Evolutionary conservation across 352 stramenopile species (phyloP).

Genomic region (Peronospora farinosa): DNA sequence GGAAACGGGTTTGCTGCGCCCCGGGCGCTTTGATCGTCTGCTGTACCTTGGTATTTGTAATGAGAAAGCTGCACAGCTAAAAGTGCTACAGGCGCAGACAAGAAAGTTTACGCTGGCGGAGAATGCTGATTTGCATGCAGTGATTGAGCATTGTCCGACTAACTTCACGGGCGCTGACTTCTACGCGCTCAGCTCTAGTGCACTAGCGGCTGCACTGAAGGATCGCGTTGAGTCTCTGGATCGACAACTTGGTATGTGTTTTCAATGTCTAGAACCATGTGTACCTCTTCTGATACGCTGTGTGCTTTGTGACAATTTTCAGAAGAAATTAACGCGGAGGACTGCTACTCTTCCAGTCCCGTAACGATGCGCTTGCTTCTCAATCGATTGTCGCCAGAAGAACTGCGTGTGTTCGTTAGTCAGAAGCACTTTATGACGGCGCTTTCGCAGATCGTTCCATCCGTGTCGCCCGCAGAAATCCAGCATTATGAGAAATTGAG

Average conservation of each 20-base stretch:
- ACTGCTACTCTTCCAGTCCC: constrained; percentile 75
- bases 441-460: constrained; percentile 64
- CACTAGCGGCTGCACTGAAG: constrained; percentile 70
- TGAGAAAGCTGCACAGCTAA: constrained; percentile 61
- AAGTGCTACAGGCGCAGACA: constrained; percentile 79
- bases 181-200: constrained; percentile 76
- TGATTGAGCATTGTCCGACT: constrained; percentile 54
- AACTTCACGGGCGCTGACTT: constrained; percentile 84
- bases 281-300: constrained; percentile 9
- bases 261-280: constrained; percentile 2
- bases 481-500: constrained; percentile 84
- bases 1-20: constrained; percentile 91
- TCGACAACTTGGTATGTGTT: constrained; percentile 46
- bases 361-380: constrained; percentile 65
- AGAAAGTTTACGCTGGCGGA: constrained; percentile 67
- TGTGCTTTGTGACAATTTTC: constrained; percentile 6
- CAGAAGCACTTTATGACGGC: constrained; percentile 54
- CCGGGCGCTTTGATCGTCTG: constrained; percentile 85
- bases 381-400: constrained; percentile 49
- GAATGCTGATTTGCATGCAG: constrained; percentile 51
- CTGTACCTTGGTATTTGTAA: constrained; percentile 81
- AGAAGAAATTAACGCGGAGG: constrained; percentile 65
- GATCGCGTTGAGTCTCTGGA: constrained; percentile 64
- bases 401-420: constrained; percentile 54
- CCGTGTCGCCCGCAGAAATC: constrained; percentile 80